These are phyloP conservation scores for Termitomyces heimii DNA, from an alignment of 768 basidiomycete genomes.

Conservation along the genomic window DNA sequence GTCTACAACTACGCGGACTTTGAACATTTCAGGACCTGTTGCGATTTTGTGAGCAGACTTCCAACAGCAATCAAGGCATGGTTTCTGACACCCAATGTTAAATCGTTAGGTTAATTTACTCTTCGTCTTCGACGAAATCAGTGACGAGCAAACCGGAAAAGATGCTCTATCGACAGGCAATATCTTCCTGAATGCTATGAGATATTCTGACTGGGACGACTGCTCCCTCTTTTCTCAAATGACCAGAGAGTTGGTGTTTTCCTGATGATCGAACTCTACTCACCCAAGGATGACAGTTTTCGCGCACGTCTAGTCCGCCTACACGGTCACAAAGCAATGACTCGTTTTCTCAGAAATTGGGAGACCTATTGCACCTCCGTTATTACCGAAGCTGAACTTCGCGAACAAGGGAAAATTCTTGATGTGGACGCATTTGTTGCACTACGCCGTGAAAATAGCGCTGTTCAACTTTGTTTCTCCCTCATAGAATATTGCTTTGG, in stretches of 20 bases:
- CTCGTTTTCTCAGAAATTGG: conserved; percentile 47
- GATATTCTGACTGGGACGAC: conserved; percentile 46
- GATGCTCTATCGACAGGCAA: conserved; percentile 50
- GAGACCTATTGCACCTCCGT: conserved; percentile 54
- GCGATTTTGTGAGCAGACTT: conserved; percentile 45
- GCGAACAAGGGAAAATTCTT: conserved; percentile 50
- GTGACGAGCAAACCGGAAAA: conserved; percentile 55
- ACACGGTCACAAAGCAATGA: conserved; percentile 39
- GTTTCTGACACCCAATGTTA: not conserved
- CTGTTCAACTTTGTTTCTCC: conserved; percentile 56
- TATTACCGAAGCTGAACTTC: conserved; percentile 54
- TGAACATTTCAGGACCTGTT: conserved; percentile 52
- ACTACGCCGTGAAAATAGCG: conserved; percentile 67
- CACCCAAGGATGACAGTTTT: conserved; percentile 34
- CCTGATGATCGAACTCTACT: not conserved
- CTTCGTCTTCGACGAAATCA: conserved; percentile 64
- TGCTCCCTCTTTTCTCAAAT: conserved; percentile 51
- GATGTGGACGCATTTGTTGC: conserved; percentile 45
- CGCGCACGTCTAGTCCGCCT: conserved; percentile 38
- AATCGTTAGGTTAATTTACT: conserved; percentile 48
- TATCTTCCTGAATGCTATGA: conserved; percentile 47
- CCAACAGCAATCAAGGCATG: not conserved
- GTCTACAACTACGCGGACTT: conserved; percentile 54
- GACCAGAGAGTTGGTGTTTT: conserved; percentile 49
- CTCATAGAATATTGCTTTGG: conserved; percentile 56